Evolutionary conservation across 202 grass and related monocot species (phyloP), one percentile per base, ranked within the genome.

Genomic region (Setaria viridis): DNA sequence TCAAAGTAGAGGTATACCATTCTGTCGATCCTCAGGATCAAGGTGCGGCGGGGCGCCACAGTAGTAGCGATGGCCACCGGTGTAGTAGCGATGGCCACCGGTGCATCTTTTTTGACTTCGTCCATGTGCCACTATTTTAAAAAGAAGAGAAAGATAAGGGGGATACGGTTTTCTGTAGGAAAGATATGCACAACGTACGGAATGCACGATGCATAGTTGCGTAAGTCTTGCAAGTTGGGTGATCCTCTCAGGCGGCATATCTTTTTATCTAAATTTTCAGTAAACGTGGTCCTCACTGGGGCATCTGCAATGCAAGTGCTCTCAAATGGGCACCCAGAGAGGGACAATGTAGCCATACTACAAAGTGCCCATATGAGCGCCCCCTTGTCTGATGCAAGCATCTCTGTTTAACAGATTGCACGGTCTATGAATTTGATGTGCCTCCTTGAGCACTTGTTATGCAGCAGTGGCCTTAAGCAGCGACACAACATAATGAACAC

Each of bases 201-300:
- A 57, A 57, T 72, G 33, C 46, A 59, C 30, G 9, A 53, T 66
- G 42, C 19, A 32, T 79, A 57, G 20, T 46, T 73, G 46, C 19
- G 30, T 85, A 80, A 84, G 32, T 84, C 69, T 84, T 78, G 79
- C 83, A 88, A 47, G 88, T 82, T 80, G 84, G 50, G 63, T 93
- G 86, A 81, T 92, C 91, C 77, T 89, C 86, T 51, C 73, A 70
- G 53, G 19, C 87, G 78, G 54, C 93, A 89, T 30, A 92, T 82
- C 34, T 87, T 87, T 48, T 63, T 63, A 19, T 51, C 30, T 53
- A 6, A 16, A 14, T 54, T 53, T 67, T 48, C 50, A 56, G 12
- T 81, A 25, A 69, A 7, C 11, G 19, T 30, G 20, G 20, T 13
- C 11, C 51, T 42, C 25, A 33, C 2, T 21, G 11, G 20, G 51